Evolutionary conservation across 345 rosid species (phyloP), one percentile per base, ranked within the genome.

Genomic region (Syzygium jambos): DNA sequence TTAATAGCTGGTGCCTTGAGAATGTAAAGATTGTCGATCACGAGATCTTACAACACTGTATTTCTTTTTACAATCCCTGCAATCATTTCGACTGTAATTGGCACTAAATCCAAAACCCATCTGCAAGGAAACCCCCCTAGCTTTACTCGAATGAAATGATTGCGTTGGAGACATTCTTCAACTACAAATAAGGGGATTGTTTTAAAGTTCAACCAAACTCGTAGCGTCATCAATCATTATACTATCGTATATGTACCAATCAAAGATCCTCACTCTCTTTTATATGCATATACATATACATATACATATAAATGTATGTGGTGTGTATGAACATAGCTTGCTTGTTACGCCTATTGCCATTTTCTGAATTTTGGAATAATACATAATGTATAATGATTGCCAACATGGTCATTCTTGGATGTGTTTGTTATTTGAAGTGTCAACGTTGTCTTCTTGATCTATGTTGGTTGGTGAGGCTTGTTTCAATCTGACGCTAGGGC

Each of bases 131-230:
- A 73, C 82, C 21, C 82, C n/a, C 27, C 49, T 27, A 73, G 82
- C 82, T 38, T 73, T 38, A 19, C 49, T 73, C 10, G 27, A 19
- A 22, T 38, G 85, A 53, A 89, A 90, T 87, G 87, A 91, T 92
- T 85, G 83, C 52, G 78, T 38, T 22, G 82, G 49, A 86, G 89
- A 86, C 92, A 90, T 49, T 85, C 91, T 89, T 92, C 84, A 30
- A 30, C 88, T 78, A 52, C 87, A 91, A 90, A 88, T 89, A 68
- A 91, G 91, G 90, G 86, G 89, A 87, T 85, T 55, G 43, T 88
- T 34, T 86, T 46, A 3, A 29, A 38, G 82, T 56, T 52, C 55
- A n/a, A 29, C 87, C 87, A 59, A 86, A 57, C 82, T 57, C 52
- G 53, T 51, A 30, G 82, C 82, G 82, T 73, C 49, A 22, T 38